Base-by-base conservation (phyloP, 768 basidiomycete species). In the Termitomyces sp. region DNA sequence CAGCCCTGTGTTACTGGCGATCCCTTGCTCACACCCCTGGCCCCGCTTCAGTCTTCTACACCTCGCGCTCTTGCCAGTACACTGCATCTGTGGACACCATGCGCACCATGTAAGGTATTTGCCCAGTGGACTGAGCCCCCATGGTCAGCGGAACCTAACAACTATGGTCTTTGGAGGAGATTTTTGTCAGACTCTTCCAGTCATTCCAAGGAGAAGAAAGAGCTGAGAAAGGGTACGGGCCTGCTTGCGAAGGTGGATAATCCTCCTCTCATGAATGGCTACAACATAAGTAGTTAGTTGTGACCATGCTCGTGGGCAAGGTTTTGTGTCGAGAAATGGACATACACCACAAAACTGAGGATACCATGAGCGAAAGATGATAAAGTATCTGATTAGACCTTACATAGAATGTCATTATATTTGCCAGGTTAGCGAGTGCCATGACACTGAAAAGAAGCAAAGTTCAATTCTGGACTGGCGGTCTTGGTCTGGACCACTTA, bases 161-260 rank as follows among this genome's bases (percentile, higher is more conserved):
- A n/a, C n/a, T n/a, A n/a, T n/a, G n/a, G n/a, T n/a, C n/a, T n/a
- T n/a, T n/a, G n/a, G n/a, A n/a, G n/a, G n/a, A n/a, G n/a, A n/a
- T n/a, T n/a, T n/a, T n/a, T n/a, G n/a, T n/a, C n/a, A n/a, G n/a
- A n/a, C n/a, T n/a, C n/a, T n/a, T n/a, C n/a, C n/a, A n/a, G n/a
- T n/a, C n/a, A n/a, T n/a, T n/a, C n/a, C n/a, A n/a, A n/a, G n/a
- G n/a, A n/a, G n/a, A n/a, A n/a, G n/a, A n/a, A n/a, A 28, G 2
- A 22, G 31, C 31, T 5, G 50, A 41, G 33, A 29, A 34, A 28
- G 13, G n/a, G 45, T 60, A 61, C 76, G 37, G 44, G 81, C 81
- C 73, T 70, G 74, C 76, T 78, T 13, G 82, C 76, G 57, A 80
- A 75, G 0, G 78, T 79, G 9, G 82, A 80, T 24, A 83, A 66